Conservation (phyloP, 371 early-diverging fungal genomes). For the Gilbertella persicaria region DNA sequence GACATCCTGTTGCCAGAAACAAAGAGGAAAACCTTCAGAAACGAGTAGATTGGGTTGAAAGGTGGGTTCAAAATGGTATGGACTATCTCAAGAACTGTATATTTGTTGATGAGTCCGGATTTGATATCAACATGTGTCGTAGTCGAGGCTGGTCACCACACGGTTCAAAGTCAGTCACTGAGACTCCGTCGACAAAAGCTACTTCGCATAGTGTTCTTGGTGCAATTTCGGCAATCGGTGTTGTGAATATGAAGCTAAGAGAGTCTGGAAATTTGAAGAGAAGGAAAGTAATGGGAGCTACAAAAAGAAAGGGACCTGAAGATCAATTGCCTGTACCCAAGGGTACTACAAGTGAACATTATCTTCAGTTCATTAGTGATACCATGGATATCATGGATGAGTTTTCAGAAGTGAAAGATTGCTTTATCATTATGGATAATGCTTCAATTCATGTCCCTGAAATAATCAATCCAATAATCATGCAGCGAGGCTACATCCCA, state of each 20-base stretch:
- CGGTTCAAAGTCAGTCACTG: too few relatives aligned
- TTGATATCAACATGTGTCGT: too few relatives aligned
- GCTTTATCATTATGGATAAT: slow-evolving; percentile 16
- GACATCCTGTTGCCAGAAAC: slow-evolving; percentile 11
- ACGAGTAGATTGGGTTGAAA: slow-evolving; percentile 13
- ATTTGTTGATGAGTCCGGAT: too few relatives aligned
- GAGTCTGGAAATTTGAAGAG: slow-evolving; percentile 19
- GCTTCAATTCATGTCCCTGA: slow-evolving; percentile 15
- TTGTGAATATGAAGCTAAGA: slow-evolving; percentile 22
- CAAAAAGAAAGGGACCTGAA: slow-evolving; percentile 18
- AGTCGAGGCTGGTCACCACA: too few relatives aligned
- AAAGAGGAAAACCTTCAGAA: slow-evolving; percentile 3
- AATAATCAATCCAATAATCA: slow-evolving; percentile 21
- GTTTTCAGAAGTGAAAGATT: too few relatives aligned
- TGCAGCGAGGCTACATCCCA: too few relatives aligned
- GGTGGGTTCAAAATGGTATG: slow-evolving; percentile 14
- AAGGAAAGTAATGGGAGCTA: slow-evolving; percentile 16
- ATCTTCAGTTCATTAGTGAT: slow-evolving; percentile 17
- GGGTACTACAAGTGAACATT: slow-evolving; percentile 16
- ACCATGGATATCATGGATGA: slow-evolving; percentile 18
- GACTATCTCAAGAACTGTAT: too few relatives aligned
- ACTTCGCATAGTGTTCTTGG: too few relatives aligned
- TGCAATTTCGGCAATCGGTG: slow-evolving; percentile 10
- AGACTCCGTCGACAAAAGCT: too few relatives aligned
- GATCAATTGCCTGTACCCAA: slow-evolving; percentile 19